phyloP scores from a whole-genome alignment of 75 land plant species.

The Selaginella tamariscina region DNA sequence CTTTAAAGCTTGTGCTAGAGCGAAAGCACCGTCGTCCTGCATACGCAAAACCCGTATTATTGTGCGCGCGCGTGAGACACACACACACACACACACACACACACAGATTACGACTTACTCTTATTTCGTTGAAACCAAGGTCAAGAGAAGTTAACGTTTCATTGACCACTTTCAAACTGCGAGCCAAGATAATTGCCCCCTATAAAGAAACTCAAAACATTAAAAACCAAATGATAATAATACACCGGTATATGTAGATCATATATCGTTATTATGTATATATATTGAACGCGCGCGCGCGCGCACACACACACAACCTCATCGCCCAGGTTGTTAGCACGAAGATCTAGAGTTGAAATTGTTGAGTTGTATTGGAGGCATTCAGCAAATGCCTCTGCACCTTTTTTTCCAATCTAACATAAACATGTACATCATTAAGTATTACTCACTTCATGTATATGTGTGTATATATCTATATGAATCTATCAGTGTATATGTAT shows the following conservation, averaged over 20 bases:
- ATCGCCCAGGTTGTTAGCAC: slow-evolving; percentile 88
- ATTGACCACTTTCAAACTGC: slow-evolving; percentile 87
- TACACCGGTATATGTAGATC: background rate
- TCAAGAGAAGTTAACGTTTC: slow-evolving; percentile 87
- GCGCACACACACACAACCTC: slow-evolving; percentile 34
- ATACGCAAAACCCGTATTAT: background rate
- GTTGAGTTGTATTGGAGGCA: slow-evolving; percentile 77
- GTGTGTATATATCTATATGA: no score
- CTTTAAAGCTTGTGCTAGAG: slow-evolving; percentile 91
- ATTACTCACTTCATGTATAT: background rate
- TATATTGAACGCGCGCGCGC: background rate
- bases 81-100: no score
- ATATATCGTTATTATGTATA: background rate
- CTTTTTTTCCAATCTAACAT: slow-evolving; percentile 77
- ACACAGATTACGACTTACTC: slow-evolving; percentile 38
- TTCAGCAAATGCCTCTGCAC: slow-evolving; percentile 83
- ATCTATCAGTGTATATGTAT: no score
- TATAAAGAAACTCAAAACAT: slow-evolving; percentile 19
- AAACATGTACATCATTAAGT: background rate
- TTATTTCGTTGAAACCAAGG: slow-evolving; percentile 92
- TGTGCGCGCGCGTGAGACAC: no score
- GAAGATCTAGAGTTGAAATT: slow-evolving; percentile 66
- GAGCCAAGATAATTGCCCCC: slow-evolving; percentile 72
- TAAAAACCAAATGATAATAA: background rate
- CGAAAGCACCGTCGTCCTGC: slow-evolving; percentile 93